Evolutionary conservation across 2,329 filamentous ascomycete genomes (phyloP).

Genomic region (Neopestalotiopsis rosae): DNA sequence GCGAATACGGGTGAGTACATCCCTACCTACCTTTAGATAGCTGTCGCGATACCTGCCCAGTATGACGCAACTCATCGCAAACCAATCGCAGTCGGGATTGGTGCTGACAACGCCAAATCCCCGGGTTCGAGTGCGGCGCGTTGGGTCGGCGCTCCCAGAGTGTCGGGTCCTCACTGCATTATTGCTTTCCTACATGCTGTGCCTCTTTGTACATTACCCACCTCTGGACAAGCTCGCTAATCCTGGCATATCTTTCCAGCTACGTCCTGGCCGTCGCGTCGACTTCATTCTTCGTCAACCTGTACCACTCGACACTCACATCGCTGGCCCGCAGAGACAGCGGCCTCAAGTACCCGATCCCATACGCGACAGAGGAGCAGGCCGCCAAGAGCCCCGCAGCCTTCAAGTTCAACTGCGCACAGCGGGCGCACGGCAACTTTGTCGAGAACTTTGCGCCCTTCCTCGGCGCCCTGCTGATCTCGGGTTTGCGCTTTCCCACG

Average conservation of each 20-base stretch:
- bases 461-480: slow-evolving; percentile 57
- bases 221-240: slow-evolving; percentile 4
- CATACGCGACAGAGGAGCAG: slow-evolving; percentile 61
- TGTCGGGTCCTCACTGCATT: not conserved
- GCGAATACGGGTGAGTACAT: slow-evolving; percentile 55
- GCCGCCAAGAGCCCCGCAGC: slow-evolving; percentile 60
- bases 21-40: too few species aligned
- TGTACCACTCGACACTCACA: slow-evolving; percentile 55
- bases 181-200: not conserved
- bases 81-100: not conserved
- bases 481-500: slow-evolving; percentile 60
- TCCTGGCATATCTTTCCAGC: slow-evolving; percentile 42
- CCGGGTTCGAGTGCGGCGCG: not conserved
- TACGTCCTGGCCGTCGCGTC: slow-evolving; percentile 65
- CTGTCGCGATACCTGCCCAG: not conserved
- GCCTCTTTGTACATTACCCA: slow-evolving; percentile 3
- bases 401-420: slow-evolving; percentile 64
- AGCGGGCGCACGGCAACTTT: slow-evolving; percentile 66
- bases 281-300: slow-evolving; percentile 63
- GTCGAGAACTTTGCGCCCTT: slow-evolving; percentile 64
- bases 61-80: slow-evolving; percentile 7
- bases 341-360: slow-evolving; percentile 60
- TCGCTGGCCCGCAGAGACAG: slow-evolving; percentile 55
- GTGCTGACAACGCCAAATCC: slow-evolving; percentile 14
- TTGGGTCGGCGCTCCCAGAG: not conserved